Evolutionary conservation across 2,329 filamentous ascomycete species (phyloP).

Genomic region (Penicillium concentricum): DNA sequence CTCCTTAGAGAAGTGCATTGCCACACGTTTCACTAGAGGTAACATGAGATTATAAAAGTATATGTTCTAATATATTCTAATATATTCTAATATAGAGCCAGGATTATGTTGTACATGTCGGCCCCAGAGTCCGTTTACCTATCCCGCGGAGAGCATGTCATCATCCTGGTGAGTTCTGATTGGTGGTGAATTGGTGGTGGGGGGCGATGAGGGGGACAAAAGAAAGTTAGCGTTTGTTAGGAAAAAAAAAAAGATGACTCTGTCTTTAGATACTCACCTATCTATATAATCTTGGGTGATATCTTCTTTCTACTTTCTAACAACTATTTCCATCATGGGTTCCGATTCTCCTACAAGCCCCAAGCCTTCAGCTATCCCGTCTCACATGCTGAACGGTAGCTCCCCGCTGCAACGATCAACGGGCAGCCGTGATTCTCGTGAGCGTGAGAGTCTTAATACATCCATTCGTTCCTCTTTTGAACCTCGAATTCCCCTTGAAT

Average conservation of each 20-base stretch:
- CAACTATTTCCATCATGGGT: conserved; percentile 41
- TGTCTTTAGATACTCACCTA: neutral
- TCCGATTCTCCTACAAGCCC: conserved; percentile 43
- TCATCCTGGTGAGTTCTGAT: neutral
- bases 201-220: conserved; percentile 7
- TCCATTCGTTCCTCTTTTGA: conserved; percentile 60
- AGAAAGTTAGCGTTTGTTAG: conserved; percentile 6
- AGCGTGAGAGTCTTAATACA: conserved; percentile 58
- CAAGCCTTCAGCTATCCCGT: conserved; percentile 55
- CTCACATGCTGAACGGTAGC: conserved; percentile 57
- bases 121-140: neutral
- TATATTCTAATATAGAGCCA: too few relatives aligned
- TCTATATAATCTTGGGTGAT: neutral
- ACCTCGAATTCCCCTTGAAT: conserved; percentile 35
- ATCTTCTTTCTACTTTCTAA: neutral
- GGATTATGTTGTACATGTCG: neutral
- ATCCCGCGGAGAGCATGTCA: conserved; percentile 7
- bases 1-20: neutral
- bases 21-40: neutral
- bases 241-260: conserved; percentile 5
- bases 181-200: conserved; percentile 1
- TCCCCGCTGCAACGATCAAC: conserved; percentile 50
- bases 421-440: conserved; percentile 52
- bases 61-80: too few relatives aligned
- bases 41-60: neutral